Percentiles rank a stretch among this genome's conserved stretches.
Evolutionary conservation across 306 rosid genomes (phyloP).

Genomic region (Prunus mira): DNA sequence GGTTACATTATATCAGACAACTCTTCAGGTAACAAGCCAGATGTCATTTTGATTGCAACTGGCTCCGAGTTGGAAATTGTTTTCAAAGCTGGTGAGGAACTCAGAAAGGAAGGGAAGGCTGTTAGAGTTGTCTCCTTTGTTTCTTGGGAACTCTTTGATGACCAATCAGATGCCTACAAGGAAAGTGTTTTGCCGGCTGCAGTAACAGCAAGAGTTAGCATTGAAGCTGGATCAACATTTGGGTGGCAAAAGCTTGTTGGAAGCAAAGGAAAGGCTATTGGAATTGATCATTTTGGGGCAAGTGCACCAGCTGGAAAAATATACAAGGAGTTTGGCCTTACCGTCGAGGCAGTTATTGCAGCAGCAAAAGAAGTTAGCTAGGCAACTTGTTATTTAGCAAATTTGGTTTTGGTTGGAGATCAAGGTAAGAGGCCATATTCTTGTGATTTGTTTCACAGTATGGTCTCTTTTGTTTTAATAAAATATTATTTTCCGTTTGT

Average conservation of each 20-base stretch:
- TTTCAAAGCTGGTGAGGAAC: slow-evolving; percentile 80
- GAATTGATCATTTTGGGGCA: slow-evolving; percentile 90
- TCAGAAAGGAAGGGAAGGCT: slow-evolving; percentile 87
- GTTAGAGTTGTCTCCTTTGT: slow-evolving; percentile 88
- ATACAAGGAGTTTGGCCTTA: slow-evolving; percentile 88
- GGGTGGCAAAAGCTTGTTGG: slow-evolving; percentile 92
- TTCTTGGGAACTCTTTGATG: slow-evolving; percentile 92
- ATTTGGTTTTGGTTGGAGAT: slow-evolving; percentile 31
- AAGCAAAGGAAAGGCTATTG: slow-evolving; percentile 81
- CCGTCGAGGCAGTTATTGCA: slow-evolving; percentile 89
- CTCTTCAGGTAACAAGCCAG: slow-evolving; percentile 89
- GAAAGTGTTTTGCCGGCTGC: slow-evolving; percentile 86
- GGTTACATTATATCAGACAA: slow-evolving; percentile 86
- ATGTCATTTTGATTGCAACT: slow-evolving; percentile 86
- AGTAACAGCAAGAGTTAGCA: slow-evolving; percentile 95
- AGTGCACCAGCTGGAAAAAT: slow-evolving; percentile 94
- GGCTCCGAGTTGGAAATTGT: slow-evolving; percentile 97
- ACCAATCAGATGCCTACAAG: slow-evolving; percentile 87
- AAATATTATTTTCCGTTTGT: slow-evolving; percentile 35
- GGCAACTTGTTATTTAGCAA: slow-evolving; percentile 8
- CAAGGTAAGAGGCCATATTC: slow-evolving; percentile 25
- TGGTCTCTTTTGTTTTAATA: slow-evolving; percentile 44
- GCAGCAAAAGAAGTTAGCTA: slow-evolving; percentile 63
- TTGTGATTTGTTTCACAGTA: slow-evolving; percentile 31
- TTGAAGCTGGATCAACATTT: slow-evolving; percentile 94